A percentile compares a stretch with the other conserved stretches of the same genome.
Evolutionary conservation across 371 early-diverging fungal genomes (phyloP).

Genomic region (Mucor racemosus): DNA sequence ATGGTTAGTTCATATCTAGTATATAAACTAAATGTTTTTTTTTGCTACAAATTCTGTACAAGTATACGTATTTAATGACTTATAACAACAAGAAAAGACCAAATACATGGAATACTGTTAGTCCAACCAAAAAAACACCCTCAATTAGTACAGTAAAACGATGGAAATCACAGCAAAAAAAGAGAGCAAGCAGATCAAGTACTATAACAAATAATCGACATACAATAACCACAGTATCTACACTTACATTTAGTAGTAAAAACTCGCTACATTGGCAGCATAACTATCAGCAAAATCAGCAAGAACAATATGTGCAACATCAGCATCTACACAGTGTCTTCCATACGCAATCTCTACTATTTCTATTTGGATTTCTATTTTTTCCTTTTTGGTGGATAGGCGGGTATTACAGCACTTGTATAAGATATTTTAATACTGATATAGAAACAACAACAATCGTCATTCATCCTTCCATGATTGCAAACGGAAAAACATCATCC

Average conservation of each 20-base stretch:
- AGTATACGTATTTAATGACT: neutral
- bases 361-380: constrained; percentile 49
- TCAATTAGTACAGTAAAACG: neutral
- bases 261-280: neutral
- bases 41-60: neutral
- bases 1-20: neutral
- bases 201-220: constrained; percentile 2
- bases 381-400: constrained; percentile 58
- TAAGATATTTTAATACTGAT: neutral
- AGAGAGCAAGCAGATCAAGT: neutral
- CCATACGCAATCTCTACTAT: constrained; percentile 50
- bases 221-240: constrained; percentile 23
- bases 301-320: neutral
- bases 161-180: constrained; percentile 12
- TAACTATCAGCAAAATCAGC: neutral
- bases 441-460: neutral
- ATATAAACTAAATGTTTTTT: neutral
- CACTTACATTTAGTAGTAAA: constrained; percentile 4
- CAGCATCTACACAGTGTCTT: constrained; percentile 34
- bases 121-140: neutral
- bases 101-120: constrained; percentile 7
- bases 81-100: constrained; percentile 7
- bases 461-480: constrained; percentile 41
- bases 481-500: constrained; percentile 35
- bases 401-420: constrained; percentile 18